phyloP scores from a whole-genome alignment of 2,329 filamentous ascomycete genomes.

The Pyrenochaeta sp. region DNA sequence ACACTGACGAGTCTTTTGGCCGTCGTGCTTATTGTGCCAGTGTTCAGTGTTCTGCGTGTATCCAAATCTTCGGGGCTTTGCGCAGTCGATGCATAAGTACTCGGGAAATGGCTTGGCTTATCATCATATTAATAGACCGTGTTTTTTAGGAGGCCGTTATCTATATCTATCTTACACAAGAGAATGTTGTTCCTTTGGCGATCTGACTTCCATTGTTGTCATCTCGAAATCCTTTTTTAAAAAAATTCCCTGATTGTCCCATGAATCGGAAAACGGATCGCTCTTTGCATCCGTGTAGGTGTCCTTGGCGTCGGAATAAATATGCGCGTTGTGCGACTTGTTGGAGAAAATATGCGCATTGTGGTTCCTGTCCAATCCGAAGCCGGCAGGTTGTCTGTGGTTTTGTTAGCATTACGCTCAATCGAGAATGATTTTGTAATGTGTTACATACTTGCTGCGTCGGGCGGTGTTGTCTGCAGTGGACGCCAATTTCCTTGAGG shows the following conservation, averaged over 20 bases:
- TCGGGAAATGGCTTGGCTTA: too few relatives aligned
- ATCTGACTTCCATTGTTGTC: conserved; percentile 25
- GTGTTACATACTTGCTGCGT: conserved; percentile 23
- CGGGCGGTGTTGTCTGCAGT: conserved; percentile 12
- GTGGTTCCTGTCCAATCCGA: background rate
- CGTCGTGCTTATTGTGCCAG: too few relatives aligned
- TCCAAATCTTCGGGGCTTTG: too few relatives aligned
- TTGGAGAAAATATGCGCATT: conserved; percentile 9
- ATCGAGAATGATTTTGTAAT: background rate
- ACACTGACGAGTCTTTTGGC: too few relatives aligned
- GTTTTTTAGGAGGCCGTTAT: conserved; percentile 1
- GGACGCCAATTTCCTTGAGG: conserved; percentile 43
- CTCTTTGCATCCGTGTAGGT: conserved; percentile 22
- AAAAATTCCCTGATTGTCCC: conserved; percentile 36
- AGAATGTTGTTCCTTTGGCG: conserved; percentile 5
- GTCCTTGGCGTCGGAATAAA: conserved; percentile 29
- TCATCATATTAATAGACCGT: background rate
- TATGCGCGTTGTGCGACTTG: conserved; percentile 27
- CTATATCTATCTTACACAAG: conserved; percentile 7
- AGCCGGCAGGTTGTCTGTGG: conserved; percentile 1
- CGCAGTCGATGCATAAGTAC: too few relatives aligned
- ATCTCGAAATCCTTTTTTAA: conserved; percentile 36
- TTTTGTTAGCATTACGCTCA: background rate
- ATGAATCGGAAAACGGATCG: conserved; percentile 24
- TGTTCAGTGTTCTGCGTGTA: too few relatives aligned